phyloP scores from a whole-genome alignment of 805 yeast species.

The Starmerella vaccinii region DNA sequence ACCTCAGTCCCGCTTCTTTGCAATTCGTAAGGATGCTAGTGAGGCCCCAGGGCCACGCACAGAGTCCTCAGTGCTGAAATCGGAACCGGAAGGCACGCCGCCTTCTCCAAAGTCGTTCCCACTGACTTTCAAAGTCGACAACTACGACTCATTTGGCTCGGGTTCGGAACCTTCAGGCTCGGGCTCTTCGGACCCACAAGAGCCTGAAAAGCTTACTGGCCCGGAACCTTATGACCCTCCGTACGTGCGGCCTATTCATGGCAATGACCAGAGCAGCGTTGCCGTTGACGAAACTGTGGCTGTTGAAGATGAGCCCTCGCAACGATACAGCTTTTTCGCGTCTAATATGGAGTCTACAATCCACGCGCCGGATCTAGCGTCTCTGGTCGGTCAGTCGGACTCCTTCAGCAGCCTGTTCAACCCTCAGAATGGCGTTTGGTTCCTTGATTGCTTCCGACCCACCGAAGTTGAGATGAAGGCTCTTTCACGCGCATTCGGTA shows the following conservation, averaged over 20 bases:
- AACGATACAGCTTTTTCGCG: slow-evolving; percentile 73
- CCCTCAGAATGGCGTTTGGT: slow-evolving; percentile 75
- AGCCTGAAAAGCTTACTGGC: not conserved
- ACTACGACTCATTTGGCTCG: slow-evolving; percentile 1
- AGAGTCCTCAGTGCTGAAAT: not conserved
- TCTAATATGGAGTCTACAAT: slow-evolving; percentile 76
- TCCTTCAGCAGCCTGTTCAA: slow-evolving; percentile 60
- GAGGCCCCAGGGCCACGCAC: not conserved
- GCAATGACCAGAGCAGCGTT: not conserved
- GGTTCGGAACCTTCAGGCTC: not conserved
- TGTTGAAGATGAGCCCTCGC: slow-evolving; percentile 40
- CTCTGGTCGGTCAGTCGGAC: slow-evolving; percentile 50
- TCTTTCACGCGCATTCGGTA: slow-evolving; percentile 85
- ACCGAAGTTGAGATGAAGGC: slow-evolving; percentile 92
- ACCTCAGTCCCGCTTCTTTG: not conserved
- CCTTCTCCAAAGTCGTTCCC: not conserved
- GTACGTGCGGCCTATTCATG: not conserved
- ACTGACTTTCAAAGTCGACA: not conserved
- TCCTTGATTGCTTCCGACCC: slow-evolving; percentile 91
- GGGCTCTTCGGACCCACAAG: not conserved
- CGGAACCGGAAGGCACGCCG: not conserved
- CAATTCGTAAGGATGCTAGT: slow-evolving; percentile 1
- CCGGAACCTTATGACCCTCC: not conserved
- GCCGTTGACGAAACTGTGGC: slow-evolving; percentile 1
- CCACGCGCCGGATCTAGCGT: slow-evolving; percentile 79